Conservation (phyloP, 805 yeast genomes). For the Candida saitoana region DNA sequence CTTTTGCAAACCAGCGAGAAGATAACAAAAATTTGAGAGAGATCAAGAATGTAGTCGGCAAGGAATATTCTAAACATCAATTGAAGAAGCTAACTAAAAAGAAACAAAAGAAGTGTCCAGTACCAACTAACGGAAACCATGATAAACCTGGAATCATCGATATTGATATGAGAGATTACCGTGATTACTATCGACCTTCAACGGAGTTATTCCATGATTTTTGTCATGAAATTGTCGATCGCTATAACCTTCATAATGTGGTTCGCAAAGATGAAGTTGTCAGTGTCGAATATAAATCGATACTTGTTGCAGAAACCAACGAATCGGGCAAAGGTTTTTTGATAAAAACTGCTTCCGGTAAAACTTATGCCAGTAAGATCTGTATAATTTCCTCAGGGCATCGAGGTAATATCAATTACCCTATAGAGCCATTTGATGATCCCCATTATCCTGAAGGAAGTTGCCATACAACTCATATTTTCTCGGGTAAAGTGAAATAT, state of each 20-base stretch:
- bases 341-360: conserved; percentile 27
- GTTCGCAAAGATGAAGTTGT: conserved; percentile 32
- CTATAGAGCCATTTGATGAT: conserved; percentile 18
- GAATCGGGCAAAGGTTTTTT: conserved; percentile 28
- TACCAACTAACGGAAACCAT: conserved; percentile 18
- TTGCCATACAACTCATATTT: conserved; percentile 37
- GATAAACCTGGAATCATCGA: conserved; percentile 35
- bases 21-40: conserved; percentile 30
- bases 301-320: conserved; percentile 19
- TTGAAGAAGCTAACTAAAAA: conserved; percentile 26
- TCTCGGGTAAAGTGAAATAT: conserved; percentile 19
- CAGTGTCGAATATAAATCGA: conserved; percentile 25
- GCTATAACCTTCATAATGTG: conserved; percentile 27
- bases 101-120: conserved; percentile 13
- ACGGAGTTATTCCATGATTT: conserved; percentile 37
- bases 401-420: conserved; percentile 31
- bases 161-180: conserved; percentile 41
- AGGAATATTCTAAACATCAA: conserved; percentile 41
- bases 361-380: conserved; percentile 27
- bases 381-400: conserved; percentile 37
- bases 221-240: conserved; percentile 28
- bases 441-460: conserved; percentile 19
- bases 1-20: conserved; percentile 28
- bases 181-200: conserved; percentile 43
- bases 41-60: conserved; percentile 42